Evolutionary conservation across 2,329 filamentous ascomycete species (phyloP).

Genomic region (Ramularia endophylla): DNA sequence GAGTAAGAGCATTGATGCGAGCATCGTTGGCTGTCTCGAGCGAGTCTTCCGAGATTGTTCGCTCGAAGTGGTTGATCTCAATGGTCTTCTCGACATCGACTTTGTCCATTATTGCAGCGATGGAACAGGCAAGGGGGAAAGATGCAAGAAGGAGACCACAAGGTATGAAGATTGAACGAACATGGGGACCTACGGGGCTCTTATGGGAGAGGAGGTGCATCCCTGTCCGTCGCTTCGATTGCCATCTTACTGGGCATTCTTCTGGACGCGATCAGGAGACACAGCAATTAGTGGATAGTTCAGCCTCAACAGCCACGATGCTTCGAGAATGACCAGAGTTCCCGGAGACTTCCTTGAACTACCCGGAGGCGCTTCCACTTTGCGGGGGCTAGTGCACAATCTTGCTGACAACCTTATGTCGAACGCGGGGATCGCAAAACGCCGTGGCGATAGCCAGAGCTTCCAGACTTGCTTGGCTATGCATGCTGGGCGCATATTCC

Average conservation of each 20-base stretch:
- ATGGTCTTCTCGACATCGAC: constrained; percentile 20
- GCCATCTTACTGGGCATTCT: background rate
- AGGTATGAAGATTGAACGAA: background rate
- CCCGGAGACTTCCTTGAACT: too few relatives aligned
- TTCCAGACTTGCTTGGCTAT: too few relatives aligned
- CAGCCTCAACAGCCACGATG: too few relatives aligned
- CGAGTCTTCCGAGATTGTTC: constrained; percentile 23
- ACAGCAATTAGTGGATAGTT: too few relatives aligned
- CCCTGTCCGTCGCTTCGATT: background rate
- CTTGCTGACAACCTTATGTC: too few relatives aligned
- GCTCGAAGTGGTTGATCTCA: constrained; percentile 19
- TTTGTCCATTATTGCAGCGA: constrained; percentile 2
- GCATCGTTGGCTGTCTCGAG: constrained; percentile 20
- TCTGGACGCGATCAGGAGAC: too few relatives aligned
- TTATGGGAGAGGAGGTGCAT: background rate
- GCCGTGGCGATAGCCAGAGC: too few relatives aligned
- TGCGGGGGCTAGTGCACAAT: too few relatives aligned
- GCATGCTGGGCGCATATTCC: too few relatives aligned
- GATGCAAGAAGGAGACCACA: background rate
- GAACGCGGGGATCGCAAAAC: too few relatives aligned
- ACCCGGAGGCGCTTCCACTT: too few relatives aligned
- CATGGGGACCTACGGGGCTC: background rate
- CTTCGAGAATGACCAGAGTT: too few relatives aligned
- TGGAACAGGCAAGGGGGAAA: background rate
- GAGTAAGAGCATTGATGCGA: constrained; percentile 43